Conservation (phyloP, 1,139 yeast genomes). For the Hansenula lynferdii region DNA sequence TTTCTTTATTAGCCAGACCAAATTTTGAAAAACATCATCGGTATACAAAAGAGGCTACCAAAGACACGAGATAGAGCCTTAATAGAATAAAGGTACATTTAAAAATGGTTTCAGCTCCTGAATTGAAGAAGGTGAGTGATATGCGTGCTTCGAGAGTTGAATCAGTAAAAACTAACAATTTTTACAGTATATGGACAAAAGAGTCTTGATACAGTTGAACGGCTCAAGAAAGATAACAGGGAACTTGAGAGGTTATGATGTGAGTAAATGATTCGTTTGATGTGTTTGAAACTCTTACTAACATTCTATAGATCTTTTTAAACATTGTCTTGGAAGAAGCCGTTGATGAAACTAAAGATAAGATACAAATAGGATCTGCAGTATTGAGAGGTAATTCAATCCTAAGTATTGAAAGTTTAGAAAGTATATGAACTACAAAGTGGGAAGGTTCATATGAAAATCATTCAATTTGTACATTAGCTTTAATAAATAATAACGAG, state of each 20-base stretch:
- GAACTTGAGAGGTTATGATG: constrained; percentile 73
- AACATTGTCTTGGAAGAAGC: constrained; percentile 75
- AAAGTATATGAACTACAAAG: constrained; percentile 19
- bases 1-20: no score
- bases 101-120: constrained; percentile 62
- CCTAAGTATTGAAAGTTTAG: constrained; percentile 45
- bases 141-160: neutral
- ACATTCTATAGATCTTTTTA: constrained; percentile 43
- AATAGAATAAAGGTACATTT: neutral
- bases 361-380: constrained; percentile 50
- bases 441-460: no score
- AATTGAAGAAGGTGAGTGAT: constrained; percentile 41
- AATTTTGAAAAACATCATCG: no score
- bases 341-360: constrained; percentile 54
- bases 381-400: constrained; percentile 59
- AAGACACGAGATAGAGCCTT: no score
- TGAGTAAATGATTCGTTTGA: constrained; percentile 25
- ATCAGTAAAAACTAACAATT: constrained; percentile 5
- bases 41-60: no score
- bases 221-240: constrained; percentile 74
- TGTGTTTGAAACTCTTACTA: neutral
- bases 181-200: constrained; percentile 67
- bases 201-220: constrained; percentile 63
- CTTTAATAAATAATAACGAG: neutral
- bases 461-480: neutral